Conservation (phyloP, 1,139 yeast species). For the Kodamaea sp. region DNA sequence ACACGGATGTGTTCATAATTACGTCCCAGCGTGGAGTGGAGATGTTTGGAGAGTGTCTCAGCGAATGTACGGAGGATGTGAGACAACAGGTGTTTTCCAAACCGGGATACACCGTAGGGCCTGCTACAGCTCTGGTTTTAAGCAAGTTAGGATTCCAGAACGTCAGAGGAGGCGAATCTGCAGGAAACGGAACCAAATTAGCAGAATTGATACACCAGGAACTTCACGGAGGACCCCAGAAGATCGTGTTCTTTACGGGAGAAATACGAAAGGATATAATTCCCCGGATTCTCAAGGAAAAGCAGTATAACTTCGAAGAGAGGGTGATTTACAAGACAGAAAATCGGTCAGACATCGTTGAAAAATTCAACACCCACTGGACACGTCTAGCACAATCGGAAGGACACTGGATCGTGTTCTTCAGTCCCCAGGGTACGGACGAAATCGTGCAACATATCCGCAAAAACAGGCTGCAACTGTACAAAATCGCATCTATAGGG, state of each 20-base stretch:
- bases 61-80: constrained; percentile 17
- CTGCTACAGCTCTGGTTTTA: constrained; percentile 75
- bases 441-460: constrained; percentile 52
- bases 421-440: constrained; percentile 88
- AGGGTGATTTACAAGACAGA: constrained; percentile 70
- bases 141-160: constrained; percentile 61
- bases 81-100: constrained; percentile 37
- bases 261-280: constrained; percentile 80
- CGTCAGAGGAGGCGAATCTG: constrained; percentile 69
- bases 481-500: constrained; percentile 80
- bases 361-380: constrained; percentile 33
- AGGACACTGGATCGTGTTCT: constrained; percentile 70
- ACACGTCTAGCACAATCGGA: constrained; percentile 5
- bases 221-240: constrained; percentile 18
- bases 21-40: constrained; percentile 95
- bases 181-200: constrained; percentile 79
- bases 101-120: constrained; percentile 86
- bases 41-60: constrained; percentile 54
- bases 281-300: constrained; percentile 55
- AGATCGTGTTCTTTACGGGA: constrained; percentile 83
- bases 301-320: constrained; percentile 55
- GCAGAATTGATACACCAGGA: constrained; percentile 64
- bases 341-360: constrained; percentile 46
- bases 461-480: constrained; percentile 15
- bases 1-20: constrained; percentile 60